A percentile compares a stretch with the other conserved stretches of the same genome.
Evolutionary conservation across 2,329 filamentous ascomycete genomes (phyloP).

Genomic region (Thyridium curvatum): DNA sequence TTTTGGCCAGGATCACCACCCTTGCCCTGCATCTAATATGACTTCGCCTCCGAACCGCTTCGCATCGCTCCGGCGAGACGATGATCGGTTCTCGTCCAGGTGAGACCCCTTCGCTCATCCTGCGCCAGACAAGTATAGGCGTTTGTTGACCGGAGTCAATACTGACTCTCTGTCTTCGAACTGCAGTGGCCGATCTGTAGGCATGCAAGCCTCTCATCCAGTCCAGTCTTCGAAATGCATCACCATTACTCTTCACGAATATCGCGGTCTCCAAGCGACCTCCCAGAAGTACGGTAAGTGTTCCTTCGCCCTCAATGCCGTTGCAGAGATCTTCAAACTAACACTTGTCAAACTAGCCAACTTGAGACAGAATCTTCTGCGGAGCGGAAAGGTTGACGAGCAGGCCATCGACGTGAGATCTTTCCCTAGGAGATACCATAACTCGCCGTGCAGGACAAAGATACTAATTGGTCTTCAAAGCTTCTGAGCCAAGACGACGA

Average conservation of each 20-base stretch:
- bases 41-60: too few species aligned
- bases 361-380: conserved; percentile 40
- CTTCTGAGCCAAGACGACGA: conserved; percentile 20
- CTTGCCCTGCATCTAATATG: too few species aligned
- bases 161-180: too few species aligned
- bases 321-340: conserved; percentile 2
- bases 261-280: conserved; percentile 48
- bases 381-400: conserved; percentile 37
- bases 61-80: too few species aligned
- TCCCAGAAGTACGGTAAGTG: conserved; percentile 48
- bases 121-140: too few species aligned
- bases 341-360: conserved; percentile 28
- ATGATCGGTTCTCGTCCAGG: too few species aligned
- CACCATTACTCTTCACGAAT: conserved; percentile 53
- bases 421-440: not conserved
- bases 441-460: not conserved
- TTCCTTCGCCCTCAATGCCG: not conserved
- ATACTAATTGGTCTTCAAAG: conserved; percentile 6
- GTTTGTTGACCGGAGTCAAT: too few species aligned
- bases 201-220: too few species aligned
- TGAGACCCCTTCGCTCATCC: too few species aligned
- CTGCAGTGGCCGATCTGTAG: too few species aligned
- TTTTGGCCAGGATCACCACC: too few species aligned
- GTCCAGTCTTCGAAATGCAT: conserved; percentile 19
- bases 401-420: conserved; percentile 37